Percentiles rank a stretch among this genome's conserved stretches.
phyloP scores from a whole-genome alignment of 306 rosid species.

The Acacia melanoxylon region DNA sequence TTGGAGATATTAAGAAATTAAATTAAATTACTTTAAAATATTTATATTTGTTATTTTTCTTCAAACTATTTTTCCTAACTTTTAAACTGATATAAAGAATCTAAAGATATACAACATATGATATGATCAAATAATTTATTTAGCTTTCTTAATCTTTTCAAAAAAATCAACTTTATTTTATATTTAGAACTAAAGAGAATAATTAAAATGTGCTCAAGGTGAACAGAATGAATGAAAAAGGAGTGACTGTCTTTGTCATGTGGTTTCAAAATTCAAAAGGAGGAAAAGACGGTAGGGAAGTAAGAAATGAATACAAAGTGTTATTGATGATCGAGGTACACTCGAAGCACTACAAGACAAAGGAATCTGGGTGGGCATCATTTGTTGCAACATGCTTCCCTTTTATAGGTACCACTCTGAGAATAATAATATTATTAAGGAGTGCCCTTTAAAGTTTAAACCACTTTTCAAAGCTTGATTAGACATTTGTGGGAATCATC shows the following conservation, averaged over 20 bases:
- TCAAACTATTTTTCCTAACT: too few relatives aligned
- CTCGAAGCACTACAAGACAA: constrained; percentile 28
- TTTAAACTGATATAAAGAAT: too few relatives aligned
- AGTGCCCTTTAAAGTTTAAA: constrained; percentile 20
- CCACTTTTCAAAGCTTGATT: constrained; percentile 37
- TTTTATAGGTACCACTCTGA: constrained; percentile 21
- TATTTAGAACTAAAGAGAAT: background rate
- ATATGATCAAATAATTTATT: too few relatives aligned
- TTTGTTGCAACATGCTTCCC: constrained; percentile 34
- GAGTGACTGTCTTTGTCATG: constrained; percentile 15
- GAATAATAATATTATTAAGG: background rate
- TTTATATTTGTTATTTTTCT: too few relatives aligned
- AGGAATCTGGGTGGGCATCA: constrained; percentile 40
- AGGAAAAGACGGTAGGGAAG: constrained; percentile 6
- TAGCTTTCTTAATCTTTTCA: too few relatives aligned
- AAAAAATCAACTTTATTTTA: too few relatives aligned
- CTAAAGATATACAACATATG: too few relatives aligned
- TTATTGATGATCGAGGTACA: background rate
- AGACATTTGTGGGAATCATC: constrained; percentile 32
- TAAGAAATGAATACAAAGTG: constrained; percentile 13
- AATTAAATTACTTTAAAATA: too few relatives aligned
- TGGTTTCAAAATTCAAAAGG: constrained; percentile 9
- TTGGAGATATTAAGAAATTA: too few relatives aligned
- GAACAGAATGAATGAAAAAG: background rate
- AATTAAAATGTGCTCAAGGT: background rate